Evolutionary conservation across 2,329 filamentous ascomycete species (phyloP), one percentile per base, ranked within the genome.

Genomic region (Dryadomyces quercus-mongolicae): DNA sequence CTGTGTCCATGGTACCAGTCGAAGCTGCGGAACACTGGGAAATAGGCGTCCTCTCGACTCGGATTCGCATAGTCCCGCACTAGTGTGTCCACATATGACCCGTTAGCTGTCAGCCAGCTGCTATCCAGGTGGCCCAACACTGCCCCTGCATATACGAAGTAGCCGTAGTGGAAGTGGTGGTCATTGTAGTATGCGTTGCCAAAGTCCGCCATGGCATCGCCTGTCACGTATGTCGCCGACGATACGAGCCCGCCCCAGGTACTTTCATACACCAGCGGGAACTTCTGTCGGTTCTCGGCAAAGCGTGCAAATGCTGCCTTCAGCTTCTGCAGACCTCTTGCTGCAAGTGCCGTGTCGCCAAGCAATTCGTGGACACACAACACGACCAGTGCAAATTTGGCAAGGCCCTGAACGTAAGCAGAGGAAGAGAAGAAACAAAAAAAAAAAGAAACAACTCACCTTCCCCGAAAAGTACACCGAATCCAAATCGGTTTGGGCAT

Each of bases 381-480:
- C 43, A 88, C 70, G 31, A 91, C 71, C 16, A 74, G 73, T 1
- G 85, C 87, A 66, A 89, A 91, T 65, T 92, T 92, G 58, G 83
- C 85, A 18, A 93, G 70, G 1, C 82, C 80, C 80, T 82, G 46
- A 54, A 3, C 61, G 54, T 2, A 47, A 47, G 38, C 5, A 52
- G 58, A 56, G 55, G 72, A 38, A 50, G 46, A 72, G 40, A 66
- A 58, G n/a, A 71, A 60, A 18, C 18, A 50, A 4, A 47, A 20
- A 12, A 15, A 42, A 49, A 50, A 6, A 53, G 34, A 18, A 15
- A 48, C 20, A 16, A 22, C 52, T 3, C 57, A 78, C 85, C 74
- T 92, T 97, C 61, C 93, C 93, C 61, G 86, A 87, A 67, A 85
- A 96, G 68, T 97, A 97, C 82, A 95, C 91, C 42, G 89, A 95